phyloP scores from a whole-genome alignment of 1,139 yeast genomes.

The Taphrina populina region DNA sequence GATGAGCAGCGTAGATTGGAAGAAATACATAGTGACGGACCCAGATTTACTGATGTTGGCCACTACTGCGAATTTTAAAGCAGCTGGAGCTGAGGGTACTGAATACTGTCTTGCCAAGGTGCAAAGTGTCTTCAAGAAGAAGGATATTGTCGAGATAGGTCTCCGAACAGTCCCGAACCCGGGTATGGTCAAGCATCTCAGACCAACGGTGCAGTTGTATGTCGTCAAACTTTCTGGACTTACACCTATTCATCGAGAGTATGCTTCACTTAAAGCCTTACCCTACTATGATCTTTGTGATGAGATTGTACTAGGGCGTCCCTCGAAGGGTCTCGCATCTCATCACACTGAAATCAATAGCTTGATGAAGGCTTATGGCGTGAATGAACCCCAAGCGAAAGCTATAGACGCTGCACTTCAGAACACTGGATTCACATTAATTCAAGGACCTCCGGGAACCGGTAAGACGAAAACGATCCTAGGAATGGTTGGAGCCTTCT shows the following conservation, averaged over 20 bases:
- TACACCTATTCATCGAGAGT: slow-evolving; percentile 93
- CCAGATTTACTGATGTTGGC: slow-evolving; percentile 75
- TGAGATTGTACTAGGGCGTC: slow-evolving; percentile 61
- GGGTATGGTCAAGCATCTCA: slow-evolving; percentile 56
- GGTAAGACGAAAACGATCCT: slow-evolving; percentile 97
- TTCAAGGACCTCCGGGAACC: slow-evolving; percentile 98
- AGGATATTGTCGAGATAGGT: slow-evolving; percentile 70
- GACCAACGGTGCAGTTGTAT: slow-evolving; percentile 62
- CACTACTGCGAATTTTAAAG: slow-evolving; percentile 40
- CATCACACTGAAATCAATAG: slow-evolving; percentile 36
- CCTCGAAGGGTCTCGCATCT: slow-evolving; percentile 36
- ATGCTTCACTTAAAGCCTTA: slow-evolving; percentile 74
- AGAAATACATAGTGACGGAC: slow-evolving; percentile 62
- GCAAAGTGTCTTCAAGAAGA: slow-evolving; percentile 58
- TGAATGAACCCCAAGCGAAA: slow-evolving; percentile 83
- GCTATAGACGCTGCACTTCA: slow-evolving; percentile 76
- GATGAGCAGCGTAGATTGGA: slow-evolving; percentile 54
- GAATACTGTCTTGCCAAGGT: slow-evolving; percentile 70
- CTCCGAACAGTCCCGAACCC: slow-evolving; percentile 59
- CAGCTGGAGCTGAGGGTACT: slow-evolving; percentile 42
- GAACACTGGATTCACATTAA: slow-evolving; percentile 75
- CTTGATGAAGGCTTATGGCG: slow-evolving; percentile 52
- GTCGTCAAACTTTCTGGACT: slow-evolving; percentile 61
- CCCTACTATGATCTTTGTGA: slow-evolving; percentile 72
- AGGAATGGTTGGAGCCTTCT: slow-evolving; percentile 79